Conservation (phyloP, 2,329 filamentous ascomycete species). For the Trichophyton rubrum region DNA sequence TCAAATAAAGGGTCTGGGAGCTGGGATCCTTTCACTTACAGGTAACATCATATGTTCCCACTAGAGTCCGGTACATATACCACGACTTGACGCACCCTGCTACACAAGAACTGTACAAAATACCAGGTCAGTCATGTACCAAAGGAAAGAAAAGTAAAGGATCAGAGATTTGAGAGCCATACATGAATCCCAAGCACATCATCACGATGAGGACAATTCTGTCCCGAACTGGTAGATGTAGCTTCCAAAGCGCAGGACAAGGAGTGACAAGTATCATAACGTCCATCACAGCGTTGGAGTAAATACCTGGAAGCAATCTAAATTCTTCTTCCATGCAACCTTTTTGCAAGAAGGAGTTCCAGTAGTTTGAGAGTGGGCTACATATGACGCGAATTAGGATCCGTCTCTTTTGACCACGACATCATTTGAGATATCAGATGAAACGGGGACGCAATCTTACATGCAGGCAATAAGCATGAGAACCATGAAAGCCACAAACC, state of each 20-base stretch:
- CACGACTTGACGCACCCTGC: slow-evolving; percentile 11
- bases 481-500: slow-evolving; percentile 13
- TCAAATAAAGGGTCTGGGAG: not conserved
- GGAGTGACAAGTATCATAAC: slow-evolving; percentile 13
- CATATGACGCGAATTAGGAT: not conserved
- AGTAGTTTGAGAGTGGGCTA: slow-evolving; percentile 12
- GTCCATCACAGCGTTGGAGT: slow-evolving; percentile 13
- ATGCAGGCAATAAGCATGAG: slow-evolving; percentile 11
- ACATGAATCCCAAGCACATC: slow-evolving; percentile 15
- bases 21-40: slow-evolving; percentile 7
- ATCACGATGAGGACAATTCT: slow-evolving; percentile 10
- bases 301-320: slow-evolving; percentile 7
- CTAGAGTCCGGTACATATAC: slow-evolving; percentile 9
- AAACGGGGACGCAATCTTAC: slow-evolving; percentile 1
- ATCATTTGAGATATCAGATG: too few relatives aligned
- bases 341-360: slow-evolving; percentile 3
- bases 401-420: not conserved
- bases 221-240: slow-evolving; percentile 12
- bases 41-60: slow-evolving; percentile 12
- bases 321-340: slow-evolving; percentile 9
- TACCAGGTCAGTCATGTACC: too few relatives aligned
- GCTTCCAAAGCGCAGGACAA: slow-evolving; percentile 13
- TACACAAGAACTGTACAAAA: slow-evolving; percentile 9
- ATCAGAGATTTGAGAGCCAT: not conserved
- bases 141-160: too few relatives aligned